Conservation (phyloP, 2,329 filamentous ascomycete genomes). For the Colletotrichum kahawae region DNA sequence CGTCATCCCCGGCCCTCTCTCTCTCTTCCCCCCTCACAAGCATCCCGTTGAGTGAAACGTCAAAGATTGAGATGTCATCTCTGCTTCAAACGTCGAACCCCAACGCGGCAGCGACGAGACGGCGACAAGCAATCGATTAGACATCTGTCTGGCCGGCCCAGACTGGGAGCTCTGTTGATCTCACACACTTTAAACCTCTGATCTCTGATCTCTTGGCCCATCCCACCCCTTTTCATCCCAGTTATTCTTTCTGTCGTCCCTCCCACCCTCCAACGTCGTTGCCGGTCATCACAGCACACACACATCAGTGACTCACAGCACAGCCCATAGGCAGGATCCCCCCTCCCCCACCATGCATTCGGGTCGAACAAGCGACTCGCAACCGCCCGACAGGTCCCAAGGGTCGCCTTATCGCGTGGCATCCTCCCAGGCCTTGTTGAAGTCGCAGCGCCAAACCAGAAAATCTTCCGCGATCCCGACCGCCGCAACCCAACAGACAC, state of each 20-base stretch:
- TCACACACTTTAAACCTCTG: background rate
- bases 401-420: conserved; percentile 20
- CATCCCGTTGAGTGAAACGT: background rate
- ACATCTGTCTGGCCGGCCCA: background rate
- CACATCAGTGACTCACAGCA: conserved; percentile 17
- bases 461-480: conserved; percentile 11
- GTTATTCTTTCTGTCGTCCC: background rate
- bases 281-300: background rate
- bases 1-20: background rate
- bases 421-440: conserved; percentile 1
- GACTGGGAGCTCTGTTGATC: background rate
- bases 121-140: background rate
- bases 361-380: conserved; percentile 16
- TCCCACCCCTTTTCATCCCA: conserved; percentile 2
- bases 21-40: background rate
- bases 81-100: background rate
- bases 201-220: conserved; percentile 5
- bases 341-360: background rate
- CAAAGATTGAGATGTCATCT: background rate
- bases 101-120: background rate
- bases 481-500: background rate
- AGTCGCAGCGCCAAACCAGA: background rate
- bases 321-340: background rate
- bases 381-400: background rate
- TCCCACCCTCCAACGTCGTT: conserved; percentile 5